These are phyloP conservation scores for Podospora bellae-mahoneyi DNA, from an alignment of 495 filamentous ascomycete species.

Conservation along the genomic window DNA sequence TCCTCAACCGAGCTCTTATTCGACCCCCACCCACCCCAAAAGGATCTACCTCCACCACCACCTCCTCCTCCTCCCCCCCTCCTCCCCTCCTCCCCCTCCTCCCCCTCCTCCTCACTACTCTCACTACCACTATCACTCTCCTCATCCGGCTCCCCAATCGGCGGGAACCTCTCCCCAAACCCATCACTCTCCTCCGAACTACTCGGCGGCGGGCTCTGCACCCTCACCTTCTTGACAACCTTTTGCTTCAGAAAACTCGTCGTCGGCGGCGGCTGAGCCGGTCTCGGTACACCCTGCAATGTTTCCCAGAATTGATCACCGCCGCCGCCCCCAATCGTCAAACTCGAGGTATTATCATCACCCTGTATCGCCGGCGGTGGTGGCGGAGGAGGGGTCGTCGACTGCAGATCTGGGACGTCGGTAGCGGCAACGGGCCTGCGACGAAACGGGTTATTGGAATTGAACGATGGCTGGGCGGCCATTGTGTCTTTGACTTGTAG, in stretches of 20 bases:
- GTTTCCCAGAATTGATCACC: slow-evolving; percentile 31
- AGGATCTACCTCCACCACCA: slow-evolving; percentile 20
- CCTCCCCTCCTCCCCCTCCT: slow-evolving; percentile 24
- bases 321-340: slow-evolving; percentile 9
- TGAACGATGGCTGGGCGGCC: slow-evolving; percentile 35
- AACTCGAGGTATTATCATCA: background rate
- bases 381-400: background rate
- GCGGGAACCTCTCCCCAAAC: background rate
- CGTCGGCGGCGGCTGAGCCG: slow-evolving; percentile 33
- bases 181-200: slow-evolving; percentile 43
- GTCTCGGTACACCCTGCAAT: slow-evolving; percentile 28
- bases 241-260: slow-evolving; percentile 47
- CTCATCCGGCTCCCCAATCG: slow-evolving; percentile 16
- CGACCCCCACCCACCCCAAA: slow-evolving; percentile 17
- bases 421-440: slow-evolving; percentile 31
- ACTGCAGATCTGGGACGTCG: slow-evolving; percentile 18
- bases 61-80: slow-evolving; percentile 12
- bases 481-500: slow-evolving; percentile 17
- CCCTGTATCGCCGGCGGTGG: background rate
- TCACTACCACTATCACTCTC: slow-evolving; percentile 21
- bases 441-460: slow-evolving; percentile 49
- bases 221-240: slow-evolving; percentile 53
- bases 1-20: slow-evolving; percentile 2
- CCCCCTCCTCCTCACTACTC: slow-evolving; percentile 22
- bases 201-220: slow-evolving; percentile 54